phyloP scores from a whole-genome alignment of 768 basidiomycete genomes.

The Termitomyces sp. region DNA sequence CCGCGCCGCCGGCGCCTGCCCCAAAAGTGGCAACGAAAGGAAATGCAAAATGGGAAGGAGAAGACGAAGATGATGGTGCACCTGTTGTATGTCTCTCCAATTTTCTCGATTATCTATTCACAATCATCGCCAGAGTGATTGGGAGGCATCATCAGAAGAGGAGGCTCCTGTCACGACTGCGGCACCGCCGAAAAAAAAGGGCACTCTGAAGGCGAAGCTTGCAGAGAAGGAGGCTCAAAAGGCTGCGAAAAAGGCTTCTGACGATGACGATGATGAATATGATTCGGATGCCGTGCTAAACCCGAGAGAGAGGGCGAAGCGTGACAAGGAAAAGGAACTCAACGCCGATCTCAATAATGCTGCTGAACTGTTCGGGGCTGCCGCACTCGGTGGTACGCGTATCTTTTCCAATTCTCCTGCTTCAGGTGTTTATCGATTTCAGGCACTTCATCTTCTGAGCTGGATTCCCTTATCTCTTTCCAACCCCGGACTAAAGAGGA shows the following conservation, averaged over 20 bases:
- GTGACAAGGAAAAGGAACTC: constrained; percentile 79
- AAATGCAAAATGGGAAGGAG: constrained; percentile 82
- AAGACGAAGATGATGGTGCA: constrained; percentile 82
- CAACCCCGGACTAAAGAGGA: constrained; percentile 90
- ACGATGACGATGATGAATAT: constrained; percentile 49
- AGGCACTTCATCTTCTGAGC: constrained; percentile 69
- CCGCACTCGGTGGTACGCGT: constrained; percentile 57
- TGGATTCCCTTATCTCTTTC: constrained; percentile 70
- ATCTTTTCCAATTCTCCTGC: background rate
- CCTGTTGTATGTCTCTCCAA: constrained; percentile 60
- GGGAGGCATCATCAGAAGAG: constrained; percentile 86
- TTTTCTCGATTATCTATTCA: constrained; percentile 8
- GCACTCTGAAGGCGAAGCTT: constrained; percentile 85
- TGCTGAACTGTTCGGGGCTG: constrained; percentile 73
- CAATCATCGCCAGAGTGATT: constrained; percentile 69
- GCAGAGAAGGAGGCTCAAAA: constrained; percentile 88
- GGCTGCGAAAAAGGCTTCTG: constrained; percentile 43
- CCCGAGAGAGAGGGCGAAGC: constrained; percentile 71
- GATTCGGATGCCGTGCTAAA: constrained; percentile 76
- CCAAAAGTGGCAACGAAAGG: constrained; percentile 24
- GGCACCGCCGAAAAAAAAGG: constrained; percentile 87
- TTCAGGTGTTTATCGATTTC: background rate
- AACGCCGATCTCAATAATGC: constrained; percentile 86
- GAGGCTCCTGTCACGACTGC: constrained; percentile 47
- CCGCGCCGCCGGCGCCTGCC: constrained; percentile 21